phyloP scores from a whole-genome alignment of 352 stramenopile species.

The Globisporangium splendens region DNA sequence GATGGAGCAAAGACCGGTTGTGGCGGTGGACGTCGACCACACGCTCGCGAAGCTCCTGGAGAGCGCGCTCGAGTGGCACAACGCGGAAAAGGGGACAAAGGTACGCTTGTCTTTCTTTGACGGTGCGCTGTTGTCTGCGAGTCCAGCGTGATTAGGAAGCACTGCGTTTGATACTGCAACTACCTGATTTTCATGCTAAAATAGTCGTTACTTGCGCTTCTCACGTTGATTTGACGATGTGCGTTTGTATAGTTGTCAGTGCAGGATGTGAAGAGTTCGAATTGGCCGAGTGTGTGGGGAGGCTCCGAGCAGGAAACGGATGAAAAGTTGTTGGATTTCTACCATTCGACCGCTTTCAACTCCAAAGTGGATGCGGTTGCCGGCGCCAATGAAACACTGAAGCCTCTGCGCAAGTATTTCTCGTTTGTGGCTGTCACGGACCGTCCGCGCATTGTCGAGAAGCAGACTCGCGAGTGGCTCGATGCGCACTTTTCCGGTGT shows the following conservation, averaged over 20 bases:
- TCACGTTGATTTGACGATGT: neutral
- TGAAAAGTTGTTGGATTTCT: constrained; percentile 43
- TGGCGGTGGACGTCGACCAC: constrained; percentile 66
- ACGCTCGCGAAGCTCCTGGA: constrained; percentile 47
- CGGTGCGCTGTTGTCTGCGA: neutral
- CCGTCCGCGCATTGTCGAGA: constrained; percentile 56
- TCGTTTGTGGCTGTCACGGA: constrained; percentile 59
- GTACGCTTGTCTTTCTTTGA: constrained; percentile 16
- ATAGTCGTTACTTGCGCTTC: too few relatives aligned
- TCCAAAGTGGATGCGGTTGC: constrained; percentile 26
- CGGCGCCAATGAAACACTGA: constrained; percentile 34
- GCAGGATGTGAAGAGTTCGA: constrained; percentile 18
- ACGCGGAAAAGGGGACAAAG: constrained; percentile 29
- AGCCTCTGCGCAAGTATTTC: constrained; percentile 58
- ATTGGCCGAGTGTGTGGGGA: constrained; percentile 36
- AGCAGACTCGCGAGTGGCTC: constrained; percentile 70
- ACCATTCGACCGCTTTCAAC: constrained; percentile 45
- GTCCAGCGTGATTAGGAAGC: too few relatives aligned
- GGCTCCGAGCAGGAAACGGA: constrained; percentile 14
- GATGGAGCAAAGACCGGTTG: constrained; percentile 23
- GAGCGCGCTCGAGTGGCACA: constrained; percentile 51
- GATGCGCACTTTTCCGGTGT: constrained; percentile 55
- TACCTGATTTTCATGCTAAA: too few relatives aligned
- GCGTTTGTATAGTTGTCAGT: constrained; percentile 11
- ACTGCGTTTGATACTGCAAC: too few relatives aligned